These are phyloP conservation scores for Globisporangium canariense DNA, from an alignment of 352 stramenopile species.

Conservation along the genomic window DNA sequence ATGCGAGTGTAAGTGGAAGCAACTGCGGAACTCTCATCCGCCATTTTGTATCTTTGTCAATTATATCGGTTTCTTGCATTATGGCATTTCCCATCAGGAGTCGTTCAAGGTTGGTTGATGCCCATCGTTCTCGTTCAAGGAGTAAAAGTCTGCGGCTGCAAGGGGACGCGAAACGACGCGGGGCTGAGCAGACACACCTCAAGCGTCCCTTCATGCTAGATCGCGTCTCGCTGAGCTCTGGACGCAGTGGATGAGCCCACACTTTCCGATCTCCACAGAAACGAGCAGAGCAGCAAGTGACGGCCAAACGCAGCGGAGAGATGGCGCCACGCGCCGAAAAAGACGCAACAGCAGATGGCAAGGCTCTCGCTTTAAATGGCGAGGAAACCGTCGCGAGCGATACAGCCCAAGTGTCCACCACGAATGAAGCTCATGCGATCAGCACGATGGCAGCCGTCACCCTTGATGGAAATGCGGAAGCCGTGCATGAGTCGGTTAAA, in stretches of 20 bases:
- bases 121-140: not conserved
- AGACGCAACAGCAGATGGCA: not conserved
- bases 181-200: not conserved
- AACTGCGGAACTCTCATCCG: not conserved
- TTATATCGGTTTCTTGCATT: not conserved
- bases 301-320: not conserved
- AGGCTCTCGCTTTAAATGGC: not conserved
- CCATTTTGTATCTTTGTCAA: not conserved
- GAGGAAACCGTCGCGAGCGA: not conserved
- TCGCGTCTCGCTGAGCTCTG: not conserved
- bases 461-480: not conserved
- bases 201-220: not conserved
- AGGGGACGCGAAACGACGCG: not conserved
- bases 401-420: not conserved
- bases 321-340: not conserved
- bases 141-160: not conserved
- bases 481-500: not conserved
- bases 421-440: not conserved
- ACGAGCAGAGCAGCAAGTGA: not conserved
- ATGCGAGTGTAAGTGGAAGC: not conserved
- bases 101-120: not conserved
- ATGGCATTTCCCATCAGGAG: not conserved
- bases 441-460: not conserved
- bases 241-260: not conserved
- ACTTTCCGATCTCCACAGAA: conserved; percentile 1